Conservation (phyloP, 441 rosid species). For the Viola pubescens region DNA sequence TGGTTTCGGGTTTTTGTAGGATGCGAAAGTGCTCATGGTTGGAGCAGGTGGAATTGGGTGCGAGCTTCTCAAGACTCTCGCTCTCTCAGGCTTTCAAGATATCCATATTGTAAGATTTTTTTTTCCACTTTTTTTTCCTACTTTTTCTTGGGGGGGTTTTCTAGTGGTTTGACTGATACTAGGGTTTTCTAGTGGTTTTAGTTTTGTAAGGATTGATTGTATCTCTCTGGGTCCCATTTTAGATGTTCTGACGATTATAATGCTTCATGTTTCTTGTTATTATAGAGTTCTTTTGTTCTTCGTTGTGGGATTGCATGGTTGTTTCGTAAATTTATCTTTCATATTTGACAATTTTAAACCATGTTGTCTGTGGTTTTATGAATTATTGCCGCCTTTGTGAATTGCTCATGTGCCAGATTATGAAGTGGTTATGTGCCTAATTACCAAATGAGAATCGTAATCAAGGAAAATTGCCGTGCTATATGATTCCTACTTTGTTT, state of each 20-base stretch:
- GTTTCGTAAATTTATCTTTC: no score
- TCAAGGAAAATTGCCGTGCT: no score
- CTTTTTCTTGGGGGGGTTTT: neutral
- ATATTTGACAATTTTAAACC: no score
- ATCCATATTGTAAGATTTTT: constrained; percentile 72
- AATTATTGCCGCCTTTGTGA: no score
- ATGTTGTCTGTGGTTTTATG: no score
- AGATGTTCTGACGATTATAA: neutral
- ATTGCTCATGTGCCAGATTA: no score
- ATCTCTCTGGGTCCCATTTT: neutral
- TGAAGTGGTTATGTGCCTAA: no score
- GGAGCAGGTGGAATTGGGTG: constrained; percentile 99
- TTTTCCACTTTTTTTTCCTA: neutral
- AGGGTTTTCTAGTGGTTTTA: constrained; percentile 21
- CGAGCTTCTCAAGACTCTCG: constrained; percentile 92
- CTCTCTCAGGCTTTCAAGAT: constrained; percentile 82
- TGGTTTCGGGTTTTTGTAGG: constrained; percentile 28
- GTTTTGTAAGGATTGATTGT: neutral
- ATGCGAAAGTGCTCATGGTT: constrained; percentile 92
- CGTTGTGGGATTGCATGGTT: no score
- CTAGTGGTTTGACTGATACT: constrained; percentile 1
- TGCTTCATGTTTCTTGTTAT: neutral
- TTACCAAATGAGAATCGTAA: no score
- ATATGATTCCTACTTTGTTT: no score
- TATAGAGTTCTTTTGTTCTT: neutral